Conservation (phyloP, 345 rosid genomes). For the Rhodamnia rubescens region DNA sequence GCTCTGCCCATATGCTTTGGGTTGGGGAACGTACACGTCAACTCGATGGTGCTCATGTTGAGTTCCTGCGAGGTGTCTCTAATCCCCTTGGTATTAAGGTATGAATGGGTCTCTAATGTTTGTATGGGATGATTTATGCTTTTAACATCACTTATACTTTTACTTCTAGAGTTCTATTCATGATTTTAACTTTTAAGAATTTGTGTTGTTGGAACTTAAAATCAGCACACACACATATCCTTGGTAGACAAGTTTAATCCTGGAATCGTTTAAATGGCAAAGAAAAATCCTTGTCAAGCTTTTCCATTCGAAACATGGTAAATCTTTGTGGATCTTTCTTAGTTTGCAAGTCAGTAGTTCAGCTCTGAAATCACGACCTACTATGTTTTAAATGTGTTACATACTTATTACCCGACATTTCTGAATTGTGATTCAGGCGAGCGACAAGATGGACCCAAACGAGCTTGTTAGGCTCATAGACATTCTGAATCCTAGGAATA, state of each 20-base stretch:
- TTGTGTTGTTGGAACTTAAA: not conserved
- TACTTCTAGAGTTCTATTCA: not conserved
- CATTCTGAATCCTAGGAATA: conserved; percentile 23
- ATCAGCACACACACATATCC: not conserved
- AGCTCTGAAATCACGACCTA: not conserved
- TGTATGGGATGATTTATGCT: not conserved
- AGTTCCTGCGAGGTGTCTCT: conserved; percentile 28
- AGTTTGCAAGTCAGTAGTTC: not conserved
- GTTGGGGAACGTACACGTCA: conserved; percentile 34
- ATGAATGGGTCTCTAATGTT: not conserved
- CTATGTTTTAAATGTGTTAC: not conserved
- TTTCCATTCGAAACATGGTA: not conserved
- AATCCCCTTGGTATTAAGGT: conserved; percentile 35
- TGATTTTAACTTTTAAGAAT: not conserved
- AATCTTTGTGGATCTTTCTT: not conserved
- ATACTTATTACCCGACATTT: not conserved
- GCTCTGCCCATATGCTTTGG: conserved; percentile 38
- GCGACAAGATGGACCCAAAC: conserved; percentile 28
- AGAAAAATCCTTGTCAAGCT: not conserved
- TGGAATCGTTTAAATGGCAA: not conserved
- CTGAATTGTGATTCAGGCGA: conserved; percentile 8
- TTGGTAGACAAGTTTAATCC: not conserved
- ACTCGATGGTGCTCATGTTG: conserved; percentile 30
- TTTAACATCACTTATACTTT: not conserved
- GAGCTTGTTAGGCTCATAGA: conserved; percentile 27